Evolutionary conservation across 306 rosid genomes (phyloP).

Genomic region (Lupinus albus): DNA sequence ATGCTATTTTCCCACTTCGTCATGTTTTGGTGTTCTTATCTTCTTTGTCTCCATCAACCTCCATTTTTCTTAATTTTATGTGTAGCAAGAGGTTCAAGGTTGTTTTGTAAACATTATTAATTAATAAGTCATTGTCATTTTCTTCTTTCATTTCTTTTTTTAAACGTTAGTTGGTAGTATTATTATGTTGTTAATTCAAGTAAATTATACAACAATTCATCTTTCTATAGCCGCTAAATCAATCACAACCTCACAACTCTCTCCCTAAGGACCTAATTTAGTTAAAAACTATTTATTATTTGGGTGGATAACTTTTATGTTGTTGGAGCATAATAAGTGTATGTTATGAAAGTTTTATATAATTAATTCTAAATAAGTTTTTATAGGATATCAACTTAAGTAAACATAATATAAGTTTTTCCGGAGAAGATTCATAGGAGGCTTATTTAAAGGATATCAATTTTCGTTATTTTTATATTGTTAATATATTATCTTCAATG

Average conservation of each 20-base stretch:
- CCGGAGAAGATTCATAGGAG: too few relatives aligned
- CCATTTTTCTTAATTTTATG: constrained; percentile 28
- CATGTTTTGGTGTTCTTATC: constrained; percentile 42
- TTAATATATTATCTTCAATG: too few relatives aligned
- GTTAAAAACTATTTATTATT: too few relatives aligned
- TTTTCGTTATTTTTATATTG: too few relatives aligned
- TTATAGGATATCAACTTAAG: too few relatives aligned
- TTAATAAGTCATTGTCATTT: constrained; percentile 1
- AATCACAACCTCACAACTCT: constrained; percentile 33
- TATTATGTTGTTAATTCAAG: not conserved
- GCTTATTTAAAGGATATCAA: too few relatives aligned
- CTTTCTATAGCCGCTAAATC: constrained; percentile 28
- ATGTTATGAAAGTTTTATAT: too few relatives aligned
- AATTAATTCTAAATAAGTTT: too few relatives aligned
- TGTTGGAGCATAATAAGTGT: too few relatives aligned
- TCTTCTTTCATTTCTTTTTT: not conserved
- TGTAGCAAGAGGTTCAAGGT: not conserved
- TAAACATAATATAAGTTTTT: too few relatives aligned
- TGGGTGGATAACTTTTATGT: too few relatives aligned
- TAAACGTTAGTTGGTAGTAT: not conserved
- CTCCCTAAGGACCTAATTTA: not conserved
- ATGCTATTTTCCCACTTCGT: not conserved
- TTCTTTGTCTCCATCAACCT: not conserved
- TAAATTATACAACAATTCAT: constrained; percentile 26
- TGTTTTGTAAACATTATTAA: not conserved